These are phyloP conservation scores for Arabidopsis suecica DNA, from an alignment of 345 rosid species.

Conservation along the genomic window DNA sequence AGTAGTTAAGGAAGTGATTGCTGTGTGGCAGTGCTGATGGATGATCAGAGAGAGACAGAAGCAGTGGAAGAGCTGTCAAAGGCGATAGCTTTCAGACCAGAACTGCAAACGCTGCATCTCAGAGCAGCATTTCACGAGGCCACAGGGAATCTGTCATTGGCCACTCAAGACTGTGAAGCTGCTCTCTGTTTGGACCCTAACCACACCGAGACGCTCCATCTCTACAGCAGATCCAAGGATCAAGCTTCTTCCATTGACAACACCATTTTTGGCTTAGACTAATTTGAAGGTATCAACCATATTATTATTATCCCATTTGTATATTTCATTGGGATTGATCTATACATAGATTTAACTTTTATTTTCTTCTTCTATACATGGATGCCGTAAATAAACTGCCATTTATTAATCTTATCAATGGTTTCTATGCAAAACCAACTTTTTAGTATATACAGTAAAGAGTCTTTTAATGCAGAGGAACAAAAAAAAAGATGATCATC, in stretches of 20 bases:
- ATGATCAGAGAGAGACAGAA: slow-evolving; percentile 80
- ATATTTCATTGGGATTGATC: background rate
- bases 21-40: slow-evolving; percentile 75
- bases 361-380: slow-evolving; percentile 1
- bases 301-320: slow-evolving; percentile 6
- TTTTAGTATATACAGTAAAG: slow-evolving; percentile 23
- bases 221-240: slow-evolving; percentile 67
- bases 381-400: slow-evolving; percentile 15
- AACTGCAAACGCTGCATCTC: slow-evolving; percentile 89
- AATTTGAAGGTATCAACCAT: slow-evolving; percentile 34
- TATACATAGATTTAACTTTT: background rate
- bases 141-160: slow-evolving; percentile 63
- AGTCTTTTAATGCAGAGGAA: slow-evolving; percentile 25
- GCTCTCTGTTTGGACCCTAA: slow-evolving; percentile 91
- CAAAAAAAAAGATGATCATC: slow-evolving; percentile 31
- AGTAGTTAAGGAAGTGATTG: slow-evolving; percentile 4
- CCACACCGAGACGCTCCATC: slow-evolving; percentile 74
- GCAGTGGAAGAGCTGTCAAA: slow-evolving; percentile 87
- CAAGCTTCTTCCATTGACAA: slow-evolving; percentile 49
- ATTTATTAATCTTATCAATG: slow-evolving; percentile 17
- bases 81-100: slow-evolving; percentile 90
- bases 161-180: slow-evolving; percentile 81
- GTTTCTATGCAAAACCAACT: slow-evolving; percentile 32
- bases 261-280: slow-evolving; percentile 35
- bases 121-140: slow-evolving; percentile 95